Base-by-base conservation (phyloP, 768 basidiomycete genomes). In the Podaxis pistillaris region DNA sequence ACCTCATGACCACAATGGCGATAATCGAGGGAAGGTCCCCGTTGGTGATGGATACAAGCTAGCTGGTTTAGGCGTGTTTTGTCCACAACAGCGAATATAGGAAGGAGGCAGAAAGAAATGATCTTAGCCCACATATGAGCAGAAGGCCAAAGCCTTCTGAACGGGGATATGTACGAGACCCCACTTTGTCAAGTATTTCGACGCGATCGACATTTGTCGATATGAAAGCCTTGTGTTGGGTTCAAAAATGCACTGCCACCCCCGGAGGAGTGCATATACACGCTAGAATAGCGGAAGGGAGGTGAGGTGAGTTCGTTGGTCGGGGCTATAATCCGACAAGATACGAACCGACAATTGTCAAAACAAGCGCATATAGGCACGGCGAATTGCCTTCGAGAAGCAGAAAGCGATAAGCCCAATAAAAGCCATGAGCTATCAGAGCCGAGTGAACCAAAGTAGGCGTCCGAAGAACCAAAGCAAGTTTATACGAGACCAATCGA, bases 1-100 rank as follows among this genome's bases (percentile, higher is more conserved):
- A 28, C 37, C 61, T 19, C 55, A 62, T 62, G 60, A 62, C 53
- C 41, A 17, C 17, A 22, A 38, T 33, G 46, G 33, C 33, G 41
- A 47, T 54, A 40, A 54, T 55, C 53, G 33, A 19, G 52, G 49
- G 30, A 51, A 41, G 41, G 15, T 28, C 9, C 22, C 37, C 22
- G 19, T 38, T 40, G 19, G 37, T 22, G 54, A 38, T 40, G 12
- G 9, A 41, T 40, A 26, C 37, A 26, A 17, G 54, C 33, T 60
- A 53, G 59, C 59, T 40, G 30, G 17, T 30, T 60, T 22, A 12
- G 40, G 51, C n/a, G 33, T 9, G 36, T 30, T 44, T 46, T 38
- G 12, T 19, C 22, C n/a, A 56, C 22, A 40, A 50, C 4, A 46
- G 17, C n/a, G 17, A 46, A 22, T 17, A 19, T 19, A 46, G 9